Conservation (phyloP, 352 stramenopile genomes). For the Pythium sp. region DNA sequence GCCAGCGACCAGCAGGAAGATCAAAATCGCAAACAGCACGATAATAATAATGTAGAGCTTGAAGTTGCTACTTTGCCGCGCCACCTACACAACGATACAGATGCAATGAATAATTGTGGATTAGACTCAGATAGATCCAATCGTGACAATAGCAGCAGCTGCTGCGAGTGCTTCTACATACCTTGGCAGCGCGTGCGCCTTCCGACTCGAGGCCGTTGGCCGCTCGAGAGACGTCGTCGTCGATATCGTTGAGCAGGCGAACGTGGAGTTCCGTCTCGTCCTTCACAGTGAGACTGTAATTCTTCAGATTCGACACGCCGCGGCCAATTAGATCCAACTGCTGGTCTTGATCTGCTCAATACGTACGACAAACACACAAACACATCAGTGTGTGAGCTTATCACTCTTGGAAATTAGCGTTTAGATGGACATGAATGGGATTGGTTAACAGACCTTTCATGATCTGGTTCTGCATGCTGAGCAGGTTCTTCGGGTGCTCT, state of each 20-base stretch:
- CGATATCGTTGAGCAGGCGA: conserved; percentile 86
- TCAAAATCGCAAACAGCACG: conserved; percentile 81
- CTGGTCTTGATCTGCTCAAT: conserved; percentile 74
- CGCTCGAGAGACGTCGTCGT: conserved; percentile 80
- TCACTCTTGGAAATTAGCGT: neutral
- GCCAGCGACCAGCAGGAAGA: conserved; percentile 84
- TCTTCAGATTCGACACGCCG: conserved; percentile 81
- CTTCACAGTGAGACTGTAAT: conserved; percentile 85
- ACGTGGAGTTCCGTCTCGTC: conserved; percentile 90
- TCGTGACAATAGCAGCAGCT: neutral
- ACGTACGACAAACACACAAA: neutral
- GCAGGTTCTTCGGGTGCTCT: conserved; percentile 48
- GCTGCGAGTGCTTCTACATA: conserved; percentile 12
- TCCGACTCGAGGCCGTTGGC: conserved; percentile 85
- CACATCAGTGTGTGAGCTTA: neutral
- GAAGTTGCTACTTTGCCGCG: conserved; percentile 93
- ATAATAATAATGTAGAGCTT: conserved; percentile 92
- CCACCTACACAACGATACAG: conserved; percentile 58
- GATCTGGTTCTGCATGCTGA: conserved; percentile 88
- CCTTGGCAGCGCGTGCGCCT: conserved; percentile 68
- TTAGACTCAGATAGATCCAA: neutral
- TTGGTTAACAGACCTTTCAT: conserved; percentile 58
- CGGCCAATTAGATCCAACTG: conserved; percentile 81
- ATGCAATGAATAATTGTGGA: neutral
- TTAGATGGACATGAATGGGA: neutral